Conservation (phyloP, 2,329 filamentous ascomycete genomes). For the Aspergillus pseudonomiae region DNA sequence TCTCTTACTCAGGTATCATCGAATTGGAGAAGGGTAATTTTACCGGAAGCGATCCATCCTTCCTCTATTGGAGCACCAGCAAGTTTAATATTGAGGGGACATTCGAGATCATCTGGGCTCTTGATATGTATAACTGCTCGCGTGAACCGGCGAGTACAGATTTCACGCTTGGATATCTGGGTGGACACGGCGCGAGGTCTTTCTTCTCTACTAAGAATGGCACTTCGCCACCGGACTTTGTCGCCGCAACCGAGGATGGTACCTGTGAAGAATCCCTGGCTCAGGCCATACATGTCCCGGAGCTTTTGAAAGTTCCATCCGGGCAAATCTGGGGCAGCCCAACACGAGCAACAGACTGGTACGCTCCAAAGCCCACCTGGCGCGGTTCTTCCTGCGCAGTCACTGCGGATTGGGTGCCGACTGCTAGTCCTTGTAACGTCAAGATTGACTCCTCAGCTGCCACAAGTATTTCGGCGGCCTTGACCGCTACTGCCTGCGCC, state of each 20-base stretch:
- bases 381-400: too few relatives aligned
- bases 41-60: slow-evolving; percentile 3
- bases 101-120: not conserved
- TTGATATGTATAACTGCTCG: not conserved
- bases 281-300: not conserved
- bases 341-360: not conserved
- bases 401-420: not conserved
- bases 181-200: not conserved
- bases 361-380: too few relatives aligned
- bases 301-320: not conserved
- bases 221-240: slow-evolving; percentile 8
- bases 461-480: slow-evolving; percentile 10
- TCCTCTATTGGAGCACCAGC: not conserved
- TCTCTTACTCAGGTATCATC: not conserved
- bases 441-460: slow-evolving; percentile 11
- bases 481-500: slow-evolving; percentile 6
- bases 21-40: not conserved
- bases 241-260: not conserved
- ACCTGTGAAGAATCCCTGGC: slow-evolving; percentile 5
- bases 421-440: slow-evolving; percentile 14
- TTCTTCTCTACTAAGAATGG: slow-evolving; percentile 11
- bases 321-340: too few relatives aligned
- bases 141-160: not conserved
- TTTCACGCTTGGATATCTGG: not conserved
- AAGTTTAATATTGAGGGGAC: not conserved